Conservation (phyloP, 768 basidiomycete species). For the Lactifluus echinatus region DNA sequence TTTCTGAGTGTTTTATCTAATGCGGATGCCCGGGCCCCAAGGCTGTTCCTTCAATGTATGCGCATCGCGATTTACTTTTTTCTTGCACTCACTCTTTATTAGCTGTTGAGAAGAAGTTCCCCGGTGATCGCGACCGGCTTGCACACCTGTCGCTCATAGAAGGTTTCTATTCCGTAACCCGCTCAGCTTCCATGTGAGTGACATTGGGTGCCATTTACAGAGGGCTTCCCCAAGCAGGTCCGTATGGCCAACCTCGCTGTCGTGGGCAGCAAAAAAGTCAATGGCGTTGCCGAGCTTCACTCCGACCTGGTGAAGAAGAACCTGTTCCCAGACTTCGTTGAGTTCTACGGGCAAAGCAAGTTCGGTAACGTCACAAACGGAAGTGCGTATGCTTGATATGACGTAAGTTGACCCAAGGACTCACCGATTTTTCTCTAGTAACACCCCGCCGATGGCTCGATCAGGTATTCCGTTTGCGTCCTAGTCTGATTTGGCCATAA, state of each 20-base stretch:
- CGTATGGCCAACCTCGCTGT: constrained; percentile 90
- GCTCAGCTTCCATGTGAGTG: neutral
- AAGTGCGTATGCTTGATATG: constrained; percentile 34
- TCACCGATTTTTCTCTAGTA: constrained; percentile 36
- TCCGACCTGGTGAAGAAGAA: constrained; percentile 79
- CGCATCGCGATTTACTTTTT: neutral
- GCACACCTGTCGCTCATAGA: constrained; percentile 89
- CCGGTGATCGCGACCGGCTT: constrained; percentile 73
- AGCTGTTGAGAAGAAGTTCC: constrained; percentile 87
- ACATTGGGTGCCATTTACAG: constrained; percentile 30
- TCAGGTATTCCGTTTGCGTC: constrained; percentile 36
- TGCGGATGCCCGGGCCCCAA: constrained; percentile 24
- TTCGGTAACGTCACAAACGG: constrained; percentile 93
- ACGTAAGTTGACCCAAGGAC: neutral
- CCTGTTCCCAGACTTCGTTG: constrained; percentile 87
- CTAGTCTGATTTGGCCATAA: neutral
- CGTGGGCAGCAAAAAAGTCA: constrained; percentile 81
- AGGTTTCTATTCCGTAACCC: constrained; percentile 34
- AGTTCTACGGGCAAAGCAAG: constrained; percentile 85
- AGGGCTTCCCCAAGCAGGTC: constrained; percentile 79
- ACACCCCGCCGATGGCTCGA: constrained; percentile 93
- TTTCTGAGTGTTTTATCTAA: neutral
- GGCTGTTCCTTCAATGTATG: constrained; percentile 63
- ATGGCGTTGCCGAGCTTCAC: constrained; percentile 96
- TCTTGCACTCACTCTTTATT: constrained; percentile 15